A percentile compares a stretch with the other conserved stretches of the same genome.
These are phyloP conservation scores for Fusarium temperatum DNA, from an alignment of 2,329 filamentous ascomycete genomes.

Conservation along the genomic window DNA sequence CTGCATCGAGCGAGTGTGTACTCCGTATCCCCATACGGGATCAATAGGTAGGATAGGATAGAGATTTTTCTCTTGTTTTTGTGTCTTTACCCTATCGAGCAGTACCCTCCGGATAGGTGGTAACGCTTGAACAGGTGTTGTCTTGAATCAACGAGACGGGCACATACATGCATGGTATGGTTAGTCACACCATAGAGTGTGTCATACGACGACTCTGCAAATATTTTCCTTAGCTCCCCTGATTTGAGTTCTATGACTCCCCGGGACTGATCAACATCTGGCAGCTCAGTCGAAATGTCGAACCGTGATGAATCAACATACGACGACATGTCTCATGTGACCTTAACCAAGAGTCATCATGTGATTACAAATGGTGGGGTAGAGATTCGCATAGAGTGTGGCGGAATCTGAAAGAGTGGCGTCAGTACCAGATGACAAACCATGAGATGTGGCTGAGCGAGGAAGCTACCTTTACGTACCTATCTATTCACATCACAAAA, in stretches of 20 bases:
- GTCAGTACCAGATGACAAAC: conserved; percentile 30
- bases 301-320: conserved; percentile 23
- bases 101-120: conserved; percentile 6
- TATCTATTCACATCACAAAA: not conserved
- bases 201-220: conserved; percentile 33
- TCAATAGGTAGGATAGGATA: not conserved
- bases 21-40: not conserved
- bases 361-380: conserved; percentile 33
- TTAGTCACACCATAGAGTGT: conserved; percentile 36
- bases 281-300: conserved; percentile 5
- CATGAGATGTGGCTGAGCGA: conserved; percentile 39
- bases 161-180: conserved; percentile 20
- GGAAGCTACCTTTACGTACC: not conserved
- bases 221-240: conserved; percentile 11
- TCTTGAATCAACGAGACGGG: conserved; percentile 10
- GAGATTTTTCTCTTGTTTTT: conserved; percentile 9
- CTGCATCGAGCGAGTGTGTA: conserved; percentile 21
- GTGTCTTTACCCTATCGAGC: conserved; percentile 15
- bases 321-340: conserved; percentile 32
- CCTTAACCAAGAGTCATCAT: conserved; percentile 31
- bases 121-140: conserved; percentile 10
- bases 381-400: conserved; percentile 34
- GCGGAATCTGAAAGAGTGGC: conserved; percentile 33
- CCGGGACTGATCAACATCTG: not conserved
- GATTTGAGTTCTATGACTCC: conserved; percentile 1